Evolutionary conservation across 129 eudicot species (phyloP).

Genomic region (Ambrosia trifida): DNA sequence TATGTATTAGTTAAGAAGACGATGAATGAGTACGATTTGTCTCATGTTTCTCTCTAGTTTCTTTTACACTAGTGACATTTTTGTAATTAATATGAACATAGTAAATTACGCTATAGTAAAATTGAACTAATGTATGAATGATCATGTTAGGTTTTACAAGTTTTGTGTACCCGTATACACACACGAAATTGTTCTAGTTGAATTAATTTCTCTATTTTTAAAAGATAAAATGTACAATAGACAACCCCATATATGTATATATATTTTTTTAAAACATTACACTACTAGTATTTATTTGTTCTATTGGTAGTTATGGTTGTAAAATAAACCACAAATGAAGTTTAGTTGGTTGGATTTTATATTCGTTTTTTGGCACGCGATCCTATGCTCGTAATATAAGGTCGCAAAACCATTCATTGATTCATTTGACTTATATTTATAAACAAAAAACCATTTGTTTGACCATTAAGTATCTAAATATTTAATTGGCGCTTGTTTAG

Average conservation of each 20-base stretch:
- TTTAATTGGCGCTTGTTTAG: slow-evolving; percentile 17
- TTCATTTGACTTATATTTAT: slow-evolving; percentile 16
- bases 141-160: too few species aligned
- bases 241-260: neutral
- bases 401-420: slow-evolving; percentile 1
- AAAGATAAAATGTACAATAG: too few species aligned
- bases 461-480: neutral
- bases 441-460: neutral
- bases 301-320: slow-evolving; percentile 13
- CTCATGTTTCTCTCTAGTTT: too few species aligned
- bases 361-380: slow-evolving; percentile 7
- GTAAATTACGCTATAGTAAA: too few species aligned
- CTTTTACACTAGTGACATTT: too few species aligned
- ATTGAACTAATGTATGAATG: too few species aligned
- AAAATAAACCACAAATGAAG: neutral
- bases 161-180: too few species aligned
- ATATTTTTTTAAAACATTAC: neutral
- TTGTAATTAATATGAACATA: too few species aligned
- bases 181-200: too few species aligned
- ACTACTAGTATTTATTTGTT: neutral
- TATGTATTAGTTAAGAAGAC: too few species aligned
- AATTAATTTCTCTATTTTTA: too few species aligned
- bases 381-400: slow-evolving; percentile 15
- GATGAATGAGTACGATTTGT: too few species aligned
- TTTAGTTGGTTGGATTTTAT: neutral